phyloP scores from a whole-genome alignment of 2,329 filamentous ascomycete genomes.

The Fusarium camptoceras region DNA sequence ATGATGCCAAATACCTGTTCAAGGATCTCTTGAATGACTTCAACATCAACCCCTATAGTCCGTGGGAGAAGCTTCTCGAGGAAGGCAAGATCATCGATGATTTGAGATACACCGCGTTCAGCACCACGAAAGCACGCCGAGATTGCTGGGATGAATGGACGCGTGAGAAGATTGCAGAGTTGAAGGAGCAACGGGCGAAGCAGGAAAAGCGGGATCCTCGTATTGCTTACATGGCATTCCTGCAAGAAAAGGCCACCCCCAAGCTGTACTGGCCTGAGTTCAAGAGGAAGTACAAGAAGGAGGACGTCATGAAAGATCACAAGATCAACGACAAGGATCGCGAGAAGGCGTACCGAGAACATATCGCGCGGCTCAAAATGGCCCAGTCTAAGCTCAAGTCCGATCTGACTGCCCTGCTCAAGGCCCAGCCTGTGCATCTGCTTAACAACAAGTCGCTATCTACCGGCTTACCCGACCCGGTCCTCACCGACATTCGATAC shows the following conservation, averaged over 20 bases:
- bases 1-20: constrained; percentile 83
- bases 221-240: constrained; percentile 83
- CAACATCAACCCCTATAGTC: constrained; percentile 84
- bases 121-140: constrained; percentile 82
- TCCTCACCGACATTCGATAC: constrained; percentile 76
- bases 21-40: constrained; percentile 87
- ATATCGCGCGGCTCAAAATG: constrained; percentile 74
- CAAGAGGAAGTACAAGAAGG: constrained; percentile 87
- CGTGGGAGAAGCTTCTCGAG: constrained; percentile 91
- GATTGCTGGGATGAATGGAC: constrained; percentile 90
- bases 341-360: constrained; percentile 83
- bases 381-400: constrained; percentile 74
- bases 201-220: constrained; percentile 85
- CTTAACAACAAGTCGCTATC: constrained; percentile 71
- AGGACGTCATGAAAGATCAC: constrained; percentile 81
- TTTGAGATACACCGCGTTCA: constrained; percentile 83
- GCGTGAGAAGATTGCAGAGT: constrained; percentile 76
- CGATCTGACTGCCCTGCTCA: constrained; percentile 75
- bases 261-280: constrained; percentile 99
- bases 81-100: constrained; percentile 87
- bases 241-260: constrained; percentile 84
- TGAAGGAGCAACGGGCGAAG: constrained; percentile 78
- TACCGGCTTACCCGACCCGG: constrained; percentile 68
- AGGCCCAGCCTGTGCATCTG: constrained; percentile 65
- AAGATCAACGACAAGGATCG: constrained; percentile 79